A percentile compares a stretch with the other conserved stretches of the same genome.
phyloP scores from a whole-genome alignment of 768 basidiomycete genomes.

The Hirschioporus abietinus region DNA sequence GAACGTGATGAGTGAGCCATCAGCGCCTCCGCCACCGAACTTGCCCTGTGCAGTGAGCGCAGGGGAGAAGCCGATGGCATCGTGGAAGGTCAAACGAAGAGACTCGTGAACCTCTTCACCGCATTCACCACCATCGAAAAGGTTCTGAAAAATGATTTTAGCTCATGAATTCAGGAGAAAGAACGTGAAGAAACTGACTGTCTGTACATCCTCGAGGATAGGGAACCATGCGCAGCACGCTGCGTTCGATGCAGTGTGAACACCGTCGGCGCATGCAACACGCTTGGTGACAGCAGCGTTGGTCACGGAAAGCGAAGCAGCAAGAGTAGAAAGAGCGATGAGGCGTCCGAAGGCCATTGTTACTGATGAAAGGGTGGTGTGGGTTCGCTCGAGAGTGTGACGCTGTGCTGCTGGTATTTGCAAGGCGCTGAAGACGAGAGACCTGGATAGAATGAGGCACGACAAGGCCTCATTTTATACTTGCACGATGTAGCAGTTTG shows the following conservation, averaged over 20 bases:
- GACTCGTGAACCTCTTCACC: slow-evolving; percentile 25
- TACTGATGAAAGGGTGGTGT: neutral
- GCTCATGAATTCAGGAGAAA: slow-evolving; percentile 4
- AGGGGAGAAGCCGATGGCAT: slow-evolving; percentile 39
- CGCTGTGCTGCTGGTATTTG: neutral
- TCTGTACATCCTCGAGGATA: slow-evolving; percentile 26
- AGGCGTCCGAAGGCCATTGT: slow-evolving; percentile 1
- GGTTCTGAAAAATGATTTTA: slow-evolving; percentile 12
- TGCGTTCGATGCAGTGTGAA: slow-evolving; percentile 22
- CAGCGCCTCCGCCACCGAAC: slow-evolving; percentile 16
- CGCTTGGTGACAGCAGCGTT: slow-evolving; percentile 2
- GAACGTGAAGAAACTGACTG: slow-evolving; percentile 2
- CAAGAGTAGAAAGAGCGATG: slow-evolving; percentile 1
- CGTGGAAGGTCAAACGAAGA: slow-evolving; percentile 32
- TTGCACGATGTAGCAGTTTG: neutral
- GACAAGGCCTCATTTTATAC: neutral
- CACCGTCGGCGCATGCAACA: slow-evolving; percentile 25
- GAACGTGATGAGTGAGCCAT: slow-evolving; percentile 21
- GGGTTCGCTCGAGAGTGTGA: neutral
- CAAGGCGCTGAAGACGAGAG: neutral
- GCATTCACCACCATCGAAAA: slow-evolving; percentile 26
- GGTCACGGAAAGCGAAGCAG: neutral
- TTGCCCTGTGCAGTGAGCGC: slow-evolving; percentile 24
- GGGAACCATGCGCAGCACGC: slow-evolving; percentile 28
- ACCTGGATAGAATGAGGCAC: neutral